A percentile compares a stretch with the other conserved stretches of the same genome.
These are phyloP conservation scores for Leccinum subgranulosum DNA, from an alignment of 768 basidiomycete species.

Conservation along the genomic window DNA sequence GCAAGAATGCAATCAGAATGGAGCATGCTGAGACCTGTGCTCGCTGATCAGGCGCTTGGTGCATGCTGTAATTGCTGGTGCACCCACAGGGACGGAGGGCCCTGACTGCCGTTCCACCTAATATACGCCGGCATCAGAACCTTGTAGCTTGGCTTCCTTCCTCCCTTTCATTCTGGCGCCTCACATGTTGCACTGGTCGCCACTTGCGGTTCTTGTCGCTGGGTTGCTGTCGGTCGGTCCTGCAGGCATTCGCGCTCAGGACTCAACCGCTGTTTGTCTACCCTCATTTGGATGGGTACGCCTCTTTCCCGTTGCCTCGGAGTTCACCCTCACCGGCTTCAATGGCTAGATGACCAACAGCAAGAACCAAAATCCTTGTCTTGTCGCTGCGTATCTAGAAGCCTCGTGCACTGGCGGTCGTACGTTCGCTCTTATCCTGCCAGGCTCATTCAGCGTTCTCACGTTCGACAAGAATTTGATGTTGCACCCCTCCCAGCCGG, in stretches of 20 bases:
- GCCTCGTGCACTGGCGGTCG: conserved; percentile 41
- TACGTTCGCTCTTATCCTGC: conserved; percentile 26
- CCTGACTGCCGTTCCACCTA: too few species aligned
- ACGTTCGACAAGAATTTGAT: conserved; percentile 32
- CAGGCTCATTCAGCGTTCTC: conserved; percentile 3
- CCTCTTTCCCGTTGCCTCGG: not conserved
- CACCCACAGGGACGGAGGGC: conserved; percentile 11
- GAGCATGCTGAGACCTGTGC: not conserved
- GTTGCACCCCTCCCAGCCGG: conserved; percentile 37
- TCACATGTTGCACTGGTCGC: conserved; percentile 6
- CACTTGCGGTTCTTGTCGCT: conserved; percentile 15
- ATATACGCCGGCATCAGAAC: too few species aligned
- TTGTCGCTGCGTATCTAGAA: conserved; percentile 41
- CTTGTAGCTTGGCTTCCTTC: not conserved
- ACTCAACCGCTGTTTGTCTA: conserved; percentile 20
- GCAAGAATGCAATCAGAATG: not conserved
- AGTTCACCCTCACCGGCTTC: not conserved
- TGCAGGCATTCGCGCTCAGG: conserved; percentile 19
- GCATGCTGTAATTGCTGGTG: conserved; percentile 8
- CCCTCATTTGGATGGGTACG: conserved; percentile 28
- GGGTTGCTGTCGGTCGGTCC: conserved; percentile 20
- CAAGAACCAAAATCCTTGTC: conserved; percentile 43
- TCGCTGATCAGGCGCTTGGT: not conserved
- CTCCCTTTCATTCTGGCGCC: conserved; percentile 7
- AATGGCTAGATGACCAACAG: conserved; percentile 38